phyloP scores from a whole-genome alignment of 495 filamentous ascomycete species.

The Penicillium nucicola region DNA sequence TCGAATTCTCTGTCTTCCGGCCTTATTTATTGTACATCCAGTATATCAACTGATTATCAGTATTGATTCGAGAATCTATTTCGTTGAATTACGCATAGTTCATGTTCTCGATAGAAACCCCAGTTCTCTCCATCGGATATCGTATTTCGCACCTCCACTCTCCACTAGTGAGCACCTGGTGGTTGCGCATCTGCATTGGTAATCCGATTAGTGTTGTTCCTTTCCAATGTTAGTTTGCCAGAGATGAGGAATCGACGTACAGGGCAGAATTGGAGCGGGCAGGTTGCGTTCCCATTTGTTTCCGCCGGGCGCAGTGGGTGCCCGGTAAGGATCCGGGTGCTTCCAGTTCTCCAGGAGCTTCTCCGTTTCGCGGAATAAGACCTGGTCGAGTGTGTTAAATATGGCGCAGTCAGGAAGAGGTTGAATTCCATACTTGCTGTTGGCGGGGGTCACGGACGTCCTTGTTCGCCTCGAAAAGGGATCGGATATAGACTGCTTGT shows the following conservation, averaged over 20 bases:
- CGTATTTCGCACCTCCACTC: not conserved
- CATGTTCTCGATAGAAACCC: not conserved
- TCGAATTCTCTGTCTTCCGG: no score
- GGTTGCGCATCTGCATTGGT: slow-evolving; percentile 10
- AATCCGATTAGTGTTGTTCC: no score
- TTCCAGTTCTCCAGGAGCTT: slow-evolving; percentile 89
- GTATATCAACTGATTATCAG: no score
- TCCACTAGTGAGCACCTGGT: slow-evolving; percentile 10
- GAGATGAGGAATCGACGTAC: slow-evolving; percentile 52
- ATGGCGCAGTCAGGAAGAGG: not conserved
- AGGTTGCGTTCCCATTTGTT: slow-evolving; percentile 97
- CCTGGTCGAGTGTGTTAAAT: slow-evolving; percentile 43
- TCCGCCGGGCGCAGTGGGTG: slow-evolving; percentile 89
- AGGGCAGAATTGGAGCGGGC: slow-evolving; percentile 70
- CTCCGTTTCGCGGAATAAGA: slow-evolving; percentile 81
- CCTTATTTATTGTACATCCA: no score
- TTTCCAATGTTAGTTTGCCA: no score
- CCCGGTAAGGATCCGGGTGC: slow-evolving; percentile 88
- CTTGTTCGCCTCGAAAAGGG: slow-evolving; percentile 91
- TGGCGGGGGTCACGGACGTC: slow-evolving; percentile 81
- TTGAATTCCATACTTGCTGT: slow-evolving; percentile 62
- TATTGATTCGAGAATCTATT: not conserved
- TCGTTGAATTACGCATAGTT: not conserved
- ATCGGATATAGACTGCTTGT: slow-evolving; percentile 92
- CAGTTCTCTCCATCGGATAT: not conserved